Evolutionary conservation across 2,329 filamentous ascomycete species (phyloP), one percentile per base, ranked within the genome.

Genomic region (Capronia epimyces): DNA sequence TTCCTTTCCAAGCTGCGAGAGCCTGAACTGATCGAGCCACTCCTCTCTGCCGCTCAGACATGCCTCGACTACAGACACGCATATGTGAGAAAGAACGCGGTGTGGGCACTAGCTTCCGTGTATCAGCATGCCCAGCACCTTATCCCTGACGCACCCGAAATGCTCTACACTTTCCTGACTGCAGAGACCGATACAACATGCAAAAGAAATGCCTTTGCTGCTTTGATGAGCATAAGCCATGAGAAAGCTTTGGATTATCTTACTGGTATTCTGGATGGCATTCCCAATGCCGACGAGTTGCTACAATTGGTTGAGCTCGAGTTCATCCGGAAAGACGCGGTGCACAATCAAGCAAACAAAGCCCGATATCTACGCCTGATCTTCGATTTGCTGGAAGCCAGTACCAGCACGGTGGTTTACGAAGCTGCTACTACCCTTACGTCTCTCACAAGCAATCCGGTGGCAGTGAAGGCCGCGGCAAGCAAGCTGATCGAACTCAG

Each of bases 61-160:
- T 98, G 93, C 69, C 83, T 98, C 56, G 90, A 96, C 69, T 90
- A 98, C 71, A 84, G 93, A 59, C 93, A 98, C 69, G 91, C 89
- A 52, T 98, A 98, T 67, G 93, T 98, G 50, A 87, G 93, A 65
- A 98, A 98, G 77, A 97, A 96, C 64, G 91, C 93, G 43, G 93
- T 96, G 20, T 96, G 93, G 70, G 93, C 93, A 21, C 82, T 98
- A 55, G 83, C 93, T 12, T 93, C 89, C 47, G 96, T 98, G 66
- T 91, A 83, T 75, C 82, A 86, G 66, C 89, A 96, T 72, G 91
- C 88, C 22, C 89, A 93, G 56, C 82, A 85, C 53, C 79, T 98
- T 46, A 96, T 98, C 64, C 93, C 93, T 37, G 93, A 98, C 71
- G 93, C 93, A 22, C 84, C 93, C 46, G 93, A 98, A 63, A 82